These are phyloP conservation scores for Carex myosuroides DNA, from an alignment of 176 grass and related monocot genomes.

Conservation along the genomic window DNA sequence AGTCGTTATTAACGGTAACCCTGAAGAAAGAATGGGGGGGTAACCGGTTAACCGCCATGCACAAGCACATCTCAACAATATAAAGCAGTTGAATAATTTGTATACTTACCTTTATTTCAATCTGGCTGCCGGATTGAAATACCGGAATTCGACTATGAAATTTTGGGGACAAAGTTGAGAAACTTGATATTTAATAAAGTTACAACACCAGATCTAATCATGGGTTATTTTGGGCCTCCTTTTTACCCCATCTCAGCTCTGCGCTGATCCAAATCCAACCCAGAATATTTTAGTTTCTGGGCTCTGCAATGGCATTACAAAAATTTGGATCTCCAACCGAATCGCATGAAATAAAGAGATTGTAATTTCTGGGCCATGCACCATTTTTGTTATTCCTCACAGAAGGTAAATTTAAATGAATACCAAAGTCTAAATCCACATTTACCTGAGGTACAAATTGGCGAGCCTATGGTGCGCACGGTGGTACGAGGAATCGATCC, in stretches of 20 bases:
- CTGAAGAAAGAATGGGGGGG: not conserved
- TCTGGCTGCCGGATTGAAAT: not conserved
- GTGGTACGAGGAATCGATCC: slow-evolving; percentile 56
- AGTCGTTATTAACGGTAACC: not conserved
- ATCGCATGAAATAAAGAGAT: not conserved
- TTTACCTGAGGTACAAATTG: slow-evolving; percentile 76
- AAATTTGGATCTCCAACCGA: not conserved
- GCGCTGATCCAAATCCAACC: not conserved
- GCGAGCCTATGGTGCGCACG: slow-evolving; percentile 74
- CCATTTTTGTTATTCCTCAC: not conserved
- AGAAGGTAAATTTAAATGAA: not conserved
- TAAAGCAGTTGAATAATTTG: not conserved
- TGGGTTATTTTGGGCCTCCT: not conserved
- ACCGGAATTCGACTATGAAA: not conserved
- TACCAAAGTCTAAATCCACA: not conserved
- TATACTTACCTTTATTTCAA: not conserved
- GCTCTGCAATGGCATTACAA: not conserved
- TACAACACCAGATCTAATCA: not conserved
- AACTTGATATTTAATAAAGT: not conserved
- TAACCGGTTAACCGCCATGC: not conserved
- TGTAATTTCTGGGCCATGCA: not conserved
- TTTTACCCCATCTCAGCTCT: not conserved
- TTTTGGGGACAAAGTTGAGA: not conserved
- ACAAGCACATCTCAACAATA: not conserved
- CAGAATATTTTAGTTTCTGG: not conserved